Percentiles rank a stretch among this genome's conserved stretches.
Conservation (phyloP, 345 rosid genomes). For the Corymbia maculata region DNA sequence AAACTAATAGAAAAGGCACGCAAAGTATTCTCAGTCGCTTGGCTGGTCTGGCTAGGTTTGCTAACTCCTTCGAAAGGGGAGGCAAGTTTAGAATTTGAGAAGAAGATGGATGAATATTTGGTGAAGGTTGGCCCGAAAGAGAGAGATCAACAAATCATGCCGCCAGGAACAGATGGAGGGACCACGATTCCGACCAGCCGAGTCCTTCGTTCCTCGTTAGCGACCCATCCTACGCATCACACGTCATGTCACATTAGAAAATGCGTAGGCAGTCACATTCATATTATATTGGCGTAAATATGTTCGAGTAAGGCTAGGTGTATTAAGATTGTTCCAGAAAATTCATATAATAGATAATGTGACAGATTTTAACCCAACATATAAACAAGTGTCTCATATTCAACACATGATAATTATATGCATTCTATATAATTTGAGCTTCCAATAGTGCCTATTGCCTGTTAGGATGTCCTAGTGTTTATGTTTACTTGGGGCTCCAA, state of each 20-base stretch:
- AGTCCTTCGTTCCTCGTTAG: background rate
- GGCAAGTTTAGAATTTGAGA: background rate
- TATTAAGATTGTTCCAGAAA: too few relatives aligned
- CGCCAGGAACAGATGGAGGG: background rate
- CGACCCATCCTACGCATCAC: background rate
- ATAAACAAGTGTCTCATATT: background rate
- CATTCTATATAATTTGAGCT: background rate
- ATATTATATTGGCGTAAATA: background rate
- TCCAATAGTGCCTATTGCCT: background rate
- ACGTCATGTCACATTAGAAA: too few relatives aligned
- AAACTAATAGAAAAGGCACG: too few relatives aligned
- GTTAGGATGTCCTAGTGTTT: background rate
- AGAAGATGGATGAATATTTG: background rate
- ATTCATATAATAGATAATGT: too few relatives aligned
- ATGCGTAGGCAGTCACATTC: background rate
- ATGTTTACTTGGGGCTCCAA: background rate
- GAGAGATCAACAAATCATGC: background rate
- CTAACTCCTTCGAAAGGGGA: background rate
- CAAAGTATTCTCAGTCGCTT: too few relatives aligned
- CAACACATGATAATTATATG: background rate
- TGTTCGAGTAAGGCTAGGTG: too few relatives aligned
- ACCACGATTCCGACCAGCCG: background rate
- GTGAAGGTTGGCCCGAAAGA: background rate
- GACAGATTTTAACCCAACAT: too few relatives aligned
- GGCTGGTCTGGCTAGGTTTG: background rate